A percentile compares a stretch with the other conserved stretches of the same genome.
Evolutionary conservation across 2,329 filamentous ascomycete species (phyloP).

Genomic region (Tolypocladium tropicale): DNA sequence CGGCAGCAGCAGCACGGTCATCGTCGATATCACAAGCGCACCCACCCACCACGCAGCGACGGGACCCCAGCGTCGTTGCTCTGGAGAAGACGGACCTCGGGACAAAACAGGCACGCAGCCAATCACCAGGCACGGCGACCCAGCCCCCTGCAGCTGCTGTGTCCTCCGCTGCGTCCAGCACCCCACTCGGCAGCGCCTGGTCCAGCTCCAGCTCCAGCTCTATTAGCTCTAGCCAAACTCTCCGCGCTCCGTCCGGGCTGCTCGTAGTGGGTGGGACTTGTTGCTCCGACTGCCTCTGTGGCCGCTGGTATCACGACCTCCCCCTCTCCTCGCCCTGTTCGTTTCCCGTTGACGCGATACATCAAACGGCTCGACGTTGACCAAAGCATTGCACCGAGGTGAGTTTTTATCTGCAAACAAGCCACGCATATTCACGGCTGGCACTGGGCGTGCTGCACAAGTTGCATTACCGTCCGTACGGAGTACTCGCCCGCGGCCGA

Average conservation of each 20-base stretch:
- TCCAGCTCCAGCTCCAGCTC: background rate
- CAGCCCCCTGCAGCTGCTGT: background rate
- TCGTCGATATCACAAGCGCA: background rate
- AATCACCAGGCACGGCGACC: background rate
- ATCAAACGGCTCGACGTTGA: background rate
- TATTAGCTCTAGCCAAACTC: background rate
- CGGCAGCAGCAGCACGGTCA: background rate
- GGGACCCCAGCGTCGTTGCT: background rate
- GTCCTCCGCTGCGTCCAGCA: too few relatives aligned
- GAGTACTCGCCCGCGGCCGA: too few relatives aligned
- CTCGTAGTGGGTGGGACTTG: background rate
- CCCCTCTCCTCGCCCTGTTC: background rate
- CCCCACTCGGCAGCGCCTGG: too few relatives aligned
- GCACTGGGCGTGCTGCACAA: too few relatives aligned
- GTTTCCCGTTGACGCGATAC: background rate
- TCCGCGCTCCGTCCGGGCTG: too few relatives aligned
- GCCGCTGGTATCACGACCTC: background rate
- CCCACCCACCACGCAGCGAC: too few relatives aligned
- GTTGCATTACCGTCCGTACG: too few relatives aligned
- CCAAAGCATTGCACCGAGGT: background rate
- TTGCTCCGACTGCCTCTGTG: background rate
- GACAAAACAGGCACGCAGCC: background rate
- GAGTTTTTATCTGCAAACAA: background rate
- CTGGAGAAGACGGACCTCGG: conserved; percentile 1
- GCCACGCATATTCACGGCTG: too few relatives aligned